Evolutionary conservation across 148 eudicot genomes (phyloP), one percentile per base, ranked within the genome.

Genomic region (Salicornia ramosissima): DNA sequence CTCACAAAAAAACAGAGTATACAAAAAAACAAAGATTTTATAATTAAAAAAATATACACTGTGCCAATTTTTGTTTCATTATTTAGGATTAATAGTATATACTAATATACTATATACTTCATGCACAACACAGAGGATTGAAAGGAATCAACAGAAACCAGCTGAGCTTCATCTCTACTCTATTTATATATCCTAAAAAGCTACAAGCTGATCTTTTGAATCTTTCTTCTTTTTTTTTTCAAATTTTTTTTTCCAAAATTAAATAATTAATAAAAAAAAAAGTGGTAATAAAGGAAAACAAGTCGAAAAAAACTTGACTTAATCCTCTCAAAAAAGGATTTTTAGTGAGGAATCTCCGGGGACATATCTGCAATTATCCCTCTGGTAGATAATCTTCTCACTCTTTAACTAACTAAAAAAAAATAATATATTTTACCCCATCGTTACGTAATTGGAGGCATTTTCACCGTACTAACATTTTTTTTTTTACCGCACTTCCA

Each of bases 101-200:
- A 58, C 12, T 22, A 14, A n/a, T 63, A 39, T 16, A 45, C 22
- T 53, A 69, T 72, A 72, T 67, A 67, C 76, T 67, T 36, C 11
- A 73, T 39, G 34, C 56, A 57, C 45, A 33, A 6, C 3, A 40
- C 40, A 54, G 13, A 71, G 51, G 5, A 62, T 77, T 74, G 81
- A 77, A 66, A 79, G 87, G 83, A 83, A 77, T 77, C 77, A 75
- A 80, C 79, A 80, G 16, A 79, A 80, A 82, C 80, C 87, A 90
- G 96, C 96, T 87, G 96, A 90, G 96, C 90, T 90, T 79, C 82
- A 73, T 61, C 65, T 65, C 80, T 72, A 74, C 63, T 61, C 80
- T 72, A 74, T 67, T 71, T 71, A 39, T 71, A n/a, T n/a, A n/a
- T n/a, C n/a, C 65, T 75, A 76, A 65, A 75, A 82, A 86, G 86